Conservation (phyloP, 2,329 filamentous ascomycete species). For the Chalaropsis thielavioides region DNA sequence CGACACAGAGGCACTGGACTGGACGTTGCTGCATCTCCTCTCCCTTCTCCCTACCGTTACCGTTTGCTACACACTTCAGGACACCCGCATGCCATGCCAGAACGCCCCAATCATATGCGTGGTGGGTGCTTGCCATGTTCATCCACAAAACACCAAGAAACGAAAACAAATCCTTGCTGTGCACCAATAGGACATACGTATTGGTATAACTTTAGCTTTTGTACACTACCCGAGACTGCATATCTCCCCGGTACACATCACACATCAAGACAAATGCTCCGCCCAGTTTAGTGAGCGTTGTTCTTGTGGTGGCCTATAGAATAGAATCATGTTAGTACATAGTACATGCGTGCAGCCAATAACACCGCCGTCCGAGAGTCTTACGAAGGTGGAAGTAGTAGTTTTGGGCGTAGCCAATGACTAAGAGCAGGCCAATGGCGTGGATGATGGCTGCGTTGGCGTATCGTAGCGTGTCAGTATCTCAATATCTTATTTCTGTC, state of each 20-base stretch:
- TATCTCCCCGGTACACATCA: constrained; percentile 12
- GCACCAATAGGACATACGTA: background rate
- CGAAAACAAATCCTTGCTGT: too few relatives aligned
- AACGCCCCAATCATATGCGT: too few relatives aligned
- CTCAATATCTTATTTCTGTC: too few relatives aligned
- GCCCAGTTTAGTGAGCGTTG: constrained; percentile 95
- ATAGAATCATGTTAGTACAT: constrained; percentile 18
- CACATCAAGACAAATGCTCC: constrained; percentile 1
- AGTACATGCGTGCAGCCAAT: constrained; percentile 3
- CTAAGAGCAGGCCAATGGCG: constrained; percentile 60
- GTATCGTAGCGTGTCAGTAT: background rate
- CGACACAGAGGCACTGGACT: too few relatives aligned
- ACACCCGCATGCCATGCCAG: too few relatives aligned
- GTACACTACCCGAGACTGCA: constrained; percentile 17
- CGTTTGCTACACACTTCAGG: too few relatives aligned
- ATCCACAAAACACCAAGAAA: too few relatives aligned
- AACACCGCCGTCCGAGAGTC: constrained; percentile 23
- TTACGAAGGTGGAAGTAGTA: constrained; percentile 99
- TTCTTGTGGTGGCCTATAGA: constrained; percentile 95
- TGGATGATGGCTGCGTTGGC: constrained; percentile 68
- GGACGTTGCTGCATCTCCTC: too few relatives aligned
- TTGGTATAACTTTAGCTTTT: constrained; percentile 17
- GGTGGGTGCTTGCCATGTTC: too few relatives aligned
- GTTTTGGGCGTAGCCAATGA: constrained; percentile 87
- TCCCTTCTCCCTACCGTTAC: too few relatives aligned